Evolutionary conservation across 768 basidiomycete species (phyloP).

Genomic region (Xerocomus spinulosus): DNA sequence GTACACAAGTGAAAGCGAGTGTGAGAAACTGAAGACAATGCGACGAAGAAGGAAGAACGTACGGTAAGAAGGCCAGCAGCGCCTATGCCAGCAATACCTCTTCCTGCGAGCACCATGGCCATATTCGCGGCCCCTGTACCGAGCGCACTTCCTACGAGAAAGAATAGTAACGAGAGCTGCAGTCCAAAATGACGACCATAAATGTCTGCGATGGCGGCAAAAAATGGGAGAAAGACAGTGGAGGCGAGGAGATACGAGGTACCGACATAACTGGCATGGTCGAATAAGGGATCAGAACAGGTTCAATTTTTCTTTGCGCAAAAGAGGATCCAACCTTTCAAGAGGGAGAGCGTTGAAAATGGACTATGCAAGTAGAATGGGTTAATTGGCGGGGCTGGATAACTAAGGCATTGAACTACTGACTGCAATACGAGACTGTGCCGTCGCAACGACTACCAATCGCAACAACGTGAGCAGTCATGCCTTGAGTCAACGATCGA

Average conservation of each 20-base stretch:
- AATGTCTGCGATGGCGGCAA: slow-evolving; percentile 46
- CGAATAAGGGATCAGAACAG: not conserved
- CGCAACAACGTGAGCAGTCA: not conserved
- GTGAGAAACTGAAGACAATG: not conserved
- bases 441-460: slow-evolving; percentile 44
- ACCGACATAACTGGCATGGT: slow-evolving; percentile 39
- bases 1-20: not conserved
- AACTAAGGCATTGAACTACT: slow-evolving; percentile 3
- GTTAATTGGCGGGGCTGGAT: not conserved
- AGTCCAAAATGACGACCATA: slow-evolving; percentile 47
- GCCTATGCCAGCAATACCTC: slow-evolving; percentile 48
- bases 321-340: slow-evolving; percentile 16
- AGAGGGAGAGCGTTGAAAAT: slow-evolving; percentile 27
- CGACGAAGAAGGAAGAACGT: not conserved
- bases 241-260: slow-evolving; percentile 48
- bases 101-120: slow-evolving; percentile 41
- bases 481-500: not conserved
- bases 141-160: slow-evolving; percentile 43
- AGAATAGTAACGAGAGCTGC: slow-evolving; percentile 42
- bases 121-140: slow-evolving; percentile 46
- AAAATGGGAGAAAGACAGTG: slow-evolving; percentile 50
- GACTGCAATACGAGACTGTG: slow-evolving; percentile 49
- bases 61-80: slow-evolving; percentile 41
- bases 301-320: not conserved
- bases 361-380: slow-evolving; percentile 12